Base-by-base conservation (phyloP, 106 monocot species). In the Apostasia ramifera region DNA sequence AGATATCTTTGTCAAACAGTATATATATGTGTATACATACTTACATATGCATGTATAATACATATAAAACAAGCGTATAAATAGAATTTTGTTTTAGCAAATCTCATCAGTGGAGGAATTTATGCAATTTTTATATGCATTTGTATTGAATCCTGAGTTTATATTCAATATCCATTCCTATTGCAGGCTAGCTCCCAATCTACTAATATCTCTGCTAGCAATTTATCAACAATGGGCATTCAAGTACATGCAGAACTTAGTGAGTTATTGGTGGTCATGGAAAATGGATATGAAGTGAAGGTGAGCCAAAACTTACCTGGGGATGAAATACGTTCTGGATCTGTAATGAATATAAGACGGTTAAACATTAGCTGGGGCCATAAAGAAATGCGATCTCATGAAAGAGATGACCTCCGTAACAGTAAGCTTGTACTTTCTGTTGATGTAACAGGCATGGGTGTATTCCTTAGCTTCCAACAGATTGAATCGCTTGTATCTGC, bases 201-300 rank as follows among this genome's bases (percentile, higher is more conserved):
- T 49, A 89, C 88, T 45, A 86, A 89, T 83, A 74, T 93, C 45
- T 93, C 78, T 82, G 89, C 93, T 67, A 89, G 85, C 71, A 93
- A 93, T 75, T 83, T 93, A 66, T 89, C 93, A 66, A 78, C 78
- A 66, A 89, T 78, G 46, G 93, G 83, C 39, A 72, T 86, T 82
- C 84, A 84, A 69, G 59, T 93, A 44, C 89, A 93, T 73, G 68
- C 75, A 73, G 89, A 93, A 75, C 89, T 93, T 58, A 89, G 89
- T 59, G 93, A 93, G 72, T 59, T 93, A 66, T 75, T 82, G 65
- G 47, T 89, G 11, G 78, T 89, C 61, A 78, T 80, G 80, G 81
- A 81, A 63, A 86, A 93, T 78, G 93, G 89, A 79, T 76, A 86
- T 47, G 76, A 75, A 61, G 84, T 84, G 74, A 76, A 71, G 26